Evolutionary conservation across 148 eudicot genomes (phyloP), one percentile per base, ranked within the genome.

Genomic region (Talinum fruticosum): DNA sequence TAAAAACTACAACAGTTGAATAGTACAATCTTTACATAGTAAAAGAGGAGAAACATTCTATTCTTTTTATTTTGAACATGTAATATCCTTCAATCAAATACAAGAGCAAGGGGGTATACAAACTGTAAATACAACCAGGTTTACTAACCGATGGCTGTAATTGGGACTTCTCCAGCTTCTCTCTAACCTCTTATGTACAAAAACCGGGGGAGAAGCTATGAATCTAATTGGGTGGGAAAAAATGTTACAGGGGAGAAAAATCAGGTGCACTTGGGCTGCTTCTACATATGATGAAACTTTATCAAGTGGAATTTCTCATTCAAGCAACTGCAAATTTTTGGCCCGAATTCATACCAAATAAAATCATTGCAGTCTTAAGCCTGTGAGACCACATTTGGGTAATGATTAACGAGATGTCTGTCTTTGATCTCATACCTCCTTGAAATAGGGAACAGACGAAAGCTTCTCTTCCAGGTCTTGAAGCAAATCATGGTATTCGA

Each of bases 401-500:
- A 57, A 78, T 59, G 45, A 72, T 41, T 57, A 41, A 41, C 47
- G 2, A 35, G 8, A 13, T 2, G 59, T 8, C 36, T 18, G 69
- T 26, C 32, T 57, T 45, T 65, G 57, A 72, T 10, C 30, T 79
- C 80, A 79, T 36, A 72, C 51, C 78, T 79, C 83, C 67, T 79
- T 74, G 49, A 54, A 76, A 35, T 77, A 76, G 37, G 86, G 53
- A 73, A 54, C 10, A 24, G 78, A 76, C 53, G 88, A 81, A 26
- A 87, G 85, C 79, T 77, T 82, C 69, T 82, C 84, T 69, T 90
- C 94, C 74, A 92, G 84, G 68, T 83, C 92, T 83, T 86, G 92
- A 78, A 92, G 84, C 87, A 92, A 84, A 84, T 92, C 94, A 73
- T 78, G 88, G 82, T 92, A 92, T 72, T 86, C 87, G 37, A 71